Conservation (phyloP, 306 rosid species). For the Gynostemma pentaphyllum region DNA sequence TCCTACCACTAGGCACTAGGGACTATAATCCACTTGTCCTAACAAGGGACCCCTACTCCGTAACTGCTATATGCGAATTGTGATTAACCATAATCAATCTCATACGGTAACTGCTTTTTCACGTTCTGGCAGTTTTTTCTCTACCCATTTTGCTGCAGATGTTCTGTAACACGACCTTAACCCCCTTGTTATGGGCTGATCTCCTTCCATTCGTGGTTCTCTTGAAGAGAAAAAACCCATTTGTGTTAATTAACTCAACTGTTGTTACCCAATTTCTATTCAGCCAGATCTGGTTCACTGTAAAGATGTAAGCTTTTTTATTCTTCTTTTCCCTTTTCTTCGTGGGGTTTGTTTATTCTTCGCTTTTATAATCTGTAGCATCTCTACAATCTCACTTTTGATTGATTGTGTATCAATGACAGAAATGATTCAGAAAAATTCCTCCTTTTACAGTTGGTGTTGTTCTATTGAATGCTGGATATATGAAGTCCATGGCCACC, state of each 20-base stretch:
- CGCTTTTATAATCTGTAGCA: conserved; percentile 27
- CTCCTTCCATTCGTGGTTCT: conserved; percentile 22
- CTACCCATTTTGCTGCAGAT: conserved; percentile 30
- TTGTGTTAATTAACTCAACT: conserved; percentile 18
- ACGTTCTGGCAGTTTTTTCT: conserved; percentile 41
- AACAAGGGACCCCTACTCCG: conserved; percentile 40
- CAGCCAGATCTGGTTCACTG: conserved; percentile 50
- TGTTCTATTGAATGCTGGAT: conserved; percentile 30
- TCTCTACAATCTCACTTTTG: conserved; percentile 40
- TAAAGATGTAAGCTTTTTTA: conserved; percentile 55
- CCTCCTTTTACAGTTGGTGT: conserved; percentile 30
- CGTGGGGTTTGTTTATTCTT: conserved; percentile 34
- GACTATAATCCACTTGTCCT: conserved; percentile 24
- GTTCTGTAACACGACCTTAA: conserved; percentile 27
- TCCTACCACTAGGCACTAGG: conserved; percentile 29
- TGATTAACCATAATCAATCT: conserved; percentile 28
- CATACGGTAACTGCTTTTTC: conserved; percentile 33
- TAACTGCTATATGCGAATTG: conserved; percentile 22
- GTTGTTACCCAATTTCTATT: conserved; percentile 25
- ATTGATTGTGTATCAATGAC: conserved; percentile 36
- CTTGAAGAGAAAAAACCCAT: conserved; percentile 30
- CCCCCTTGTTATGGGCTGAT: conserved; percentile 26
- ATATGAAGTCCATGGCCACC: conserved; percentile 31
- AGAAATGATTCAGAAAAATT: conserved; percentile 65
- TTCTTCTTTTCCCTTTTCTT: conserved; percentile 19